Base-by-base conservation (phyloP, 192 early-diverging fungal species). In the Backusella sp. region DNA sequence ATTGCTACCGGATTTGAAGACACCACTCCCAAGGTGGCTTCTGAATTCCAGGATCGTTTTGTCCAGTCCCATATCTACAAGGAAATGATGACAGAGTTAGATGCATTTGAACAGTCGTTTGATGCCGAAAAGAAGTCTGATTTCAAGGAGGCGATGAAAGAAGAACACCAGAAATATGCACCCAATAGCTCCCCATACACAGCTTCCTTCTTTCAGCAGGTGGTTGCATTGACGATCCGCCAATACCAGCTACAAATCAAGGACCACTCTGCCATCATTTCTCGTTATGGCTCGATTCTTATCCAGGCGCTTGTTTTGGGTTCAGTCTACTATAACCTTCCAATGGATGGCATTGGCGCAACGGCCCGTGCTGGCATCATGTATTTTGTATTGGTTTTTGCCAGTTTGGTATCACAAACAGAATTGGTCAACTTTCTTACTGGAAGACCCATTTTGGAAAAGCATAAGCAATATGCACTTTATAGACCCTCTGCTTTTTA, bases 351-450 rank as follows among this genome's bases (percentile, higher is more conserved):
- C 28, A 77, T 74, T 28, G 94, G 93, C 26, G 91, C 93, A 69
- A 91, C 93, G 79, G 87, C 93, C 30, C 90, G 95, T 56, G 93
- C 93, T 62, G 92, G 93, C 78, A 88, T 89, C 14, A 78, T 96
- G 28, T 96, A 94, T 70, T 91, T 86, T 79, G 82, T 85, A 52
- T 76, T 86, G 75, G 44, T 86, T 30, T 89, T 82, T 77, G 85
- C 82, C 62, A 78, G 85, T 35, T 73, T 87, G 70, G 83, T 91
- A 12, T 89, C 91, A 11, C 86, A 94, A 73, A 85, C 91, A 36
- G 90, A 92, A 75, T 84, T 94, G 37, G 91, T 93, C 66, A 86
- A 86, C 72, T 88, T 91, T 41, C 84, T 96, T 68, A 83, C 85
- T 17, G 92, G 92, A 42, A 91, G 93, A 68, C 84, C 89, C 8